Evolutionary conservation across 768 basidiomycete species (phyloP), one percentile per base, ranked within the genome.

Genomic region (Cyclocybe cylindracea): DNA sequence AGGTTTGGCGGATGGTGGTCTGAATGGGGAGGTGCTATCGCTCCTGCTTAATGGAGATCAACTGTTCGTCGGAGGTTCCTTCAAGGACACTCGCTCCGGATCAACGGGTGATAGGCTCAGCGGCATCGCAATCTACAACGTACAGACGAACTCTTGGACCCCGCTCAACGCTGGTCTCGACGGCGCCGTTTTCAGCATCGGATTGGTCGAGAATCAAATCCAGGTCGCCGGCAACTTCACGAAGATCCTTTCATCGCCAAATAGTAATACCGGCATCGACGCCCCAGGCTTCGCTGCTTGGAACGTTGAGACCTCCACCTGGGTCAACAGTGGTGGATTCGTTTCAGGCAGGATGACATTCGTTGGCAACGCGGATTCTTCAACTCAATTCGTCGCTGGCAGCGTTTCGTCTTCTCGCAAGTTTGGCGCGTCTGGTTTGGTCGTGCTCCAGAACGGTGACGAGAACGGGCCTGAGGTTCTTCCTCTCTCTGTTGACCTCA

Each of bases 1-100:
- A 7, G 61, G 78, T 0, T 63, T 94, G 13, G 63, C 86, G 0
- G 72, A 78, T 10, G 78, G 79, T 24, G 97, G 97, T 8, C 76
- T 98, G 48, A 85, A 95, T 63, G 95, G 91, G 3, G 68, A 78
- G 7, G 91, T 98, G 7, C 75, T 79, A 7, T 79, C 91, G 0
- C 65, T 95, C 37, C 73, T 79, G n/a, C 61, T 88, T 32, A 70
- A 77, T 48, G 84, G 81, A 9, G 78, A 89, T 59, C 74, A 73
- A 14, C 68, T 98, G 9, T 97, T 80, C 65, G 84, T 95, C 37
- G 96, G 93, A n/a, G 97, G 97, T 1, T 74, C 84, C 0, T 99
- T 99, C 73, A 78, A 76, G 0, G 86, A 89, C 55, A 89, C 92
- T 0, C 66, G 67, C 1, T 71, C 77, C 5, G 70, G 76, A 11